Evolutionary conservation across 352 stramenopile species (phyloP).

Genomic region (Discostella stelligera): DNA sequence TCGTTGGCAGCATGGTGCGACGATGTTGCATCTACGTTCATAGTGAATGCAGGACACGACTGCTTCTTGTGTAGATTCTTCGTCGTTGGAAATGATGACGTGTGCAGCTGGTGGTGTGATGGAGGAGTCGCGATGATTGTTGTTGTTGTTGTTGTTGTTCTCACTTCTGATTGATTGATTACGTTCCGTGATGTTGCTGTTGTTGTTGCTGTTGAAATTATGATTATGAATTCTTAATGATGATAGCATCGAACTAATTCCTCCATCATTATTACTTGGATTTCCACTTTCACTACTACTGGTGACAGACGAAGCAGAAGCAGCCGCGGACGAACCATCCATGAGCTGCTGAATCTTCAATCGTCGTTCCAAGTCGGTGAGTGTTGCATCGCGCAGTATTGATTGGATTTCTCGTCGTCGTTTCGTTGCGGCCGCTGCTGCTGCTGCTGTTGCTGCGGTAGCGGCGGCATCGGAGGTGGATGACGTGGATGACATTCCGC

Average conservation of each 20-base stretch:
- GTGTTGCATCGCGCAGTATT: slow-evolving; percentile 58
- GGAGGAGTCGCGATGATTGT: too few relatives aligned
- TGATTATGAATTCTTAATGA: neutral
- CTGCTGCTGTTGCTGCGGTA: neutral
- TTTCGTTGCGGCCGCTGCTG: neutral
- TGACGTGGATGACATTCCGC: neutral
- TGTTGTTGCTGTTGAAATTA: neutral
- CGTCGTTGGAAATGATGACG: too few relatives aligned
- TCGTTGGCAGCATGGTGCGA: slow-evolving; percentile 67
- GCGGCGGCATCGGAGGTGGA: neutral
- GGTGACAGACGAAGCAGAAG: neutral
- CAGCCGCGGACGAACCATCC: slow-evolving; percentile 48
- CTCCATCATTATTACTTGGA: neutral
- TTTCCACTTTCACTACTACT: neutral
- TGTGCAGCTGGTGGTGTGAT: neutral
- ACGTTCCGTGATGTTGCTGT: neutral
- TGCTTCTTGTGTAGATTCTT: slow-evolving; percentile 29
- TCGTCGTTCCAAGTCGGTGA: slow-evolving; percentile 56
- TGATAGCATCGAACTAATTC: neutral
- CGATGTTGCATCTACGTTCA: slow-evolving; percentile 72
- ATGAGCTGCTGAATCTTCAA: slow-evolving; percentile 65
- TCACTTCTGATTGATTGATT: too few relatives aligned
- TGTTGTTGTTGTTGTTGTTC: too few relatives aligned
- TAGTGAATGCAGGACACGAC: slow-evolving; percentile 63
- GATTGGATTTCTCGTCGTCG: slow-evolving; percentile 38